These are phyloP conservation scores for Coccomyxa sp. DNA, from an alignment of 139 green algal genomes.

Conservation along the genomic window DNA sequence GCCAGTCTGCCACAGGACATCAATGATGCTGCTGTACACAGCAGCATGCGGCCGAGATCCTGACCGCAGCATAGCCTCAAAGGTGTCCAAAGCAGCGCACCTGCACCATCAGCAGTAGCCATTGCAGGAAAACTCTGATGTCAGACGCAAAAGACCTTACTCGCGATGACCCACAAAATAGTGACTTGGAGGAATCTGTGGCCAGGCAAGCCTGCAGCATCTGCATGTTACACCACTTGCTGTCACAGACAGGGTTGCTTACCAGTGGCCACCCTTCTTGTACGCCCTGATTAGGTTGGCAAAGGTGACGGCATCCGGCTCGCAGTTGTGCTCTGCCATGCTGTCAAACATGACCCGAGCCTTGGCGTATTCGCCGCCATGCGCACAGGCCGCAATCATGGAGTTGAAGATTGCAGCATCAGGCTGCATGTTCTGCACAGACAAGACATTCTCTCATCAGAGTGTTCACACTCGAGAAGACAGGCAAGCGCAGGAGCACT, in stretches of 20 bases:
- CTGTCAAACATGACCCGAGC: constrained; percentile 20
- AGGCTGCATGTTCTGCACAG: not conserved
- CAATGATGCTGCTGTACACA: constrained; percentile 43
- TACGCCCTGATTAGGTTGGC: constrained; percentile 55
- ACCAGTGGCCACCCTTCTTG: constrained; percentile 54
- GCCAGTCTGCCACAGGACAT: constrained; percentile 54
- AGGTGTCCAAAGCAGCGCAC: constrained; percentile 37
- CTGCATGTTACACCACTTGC: too few relatives aligned
- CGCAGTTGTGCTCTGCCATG: constrained; percentile 41
- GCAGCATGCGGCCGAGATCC: constrained; percentile 34
- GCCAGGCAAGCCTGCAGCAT: too few relatives aligned
- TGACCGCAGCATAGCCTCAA: constrained; percentile 61
- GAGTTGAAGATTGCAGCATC: constrained; percentile 20
- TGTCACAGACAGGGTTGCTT: too few relatives aligned
- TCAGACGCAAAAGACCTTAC: too few relatives aligned
- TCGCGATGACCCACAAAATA: too few relatives aligned
- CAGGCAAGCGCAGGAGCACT: too few relatives aligned
- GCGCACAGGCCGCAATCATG: constrained; percentile 30
- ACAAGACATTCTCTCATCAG: not conserved
- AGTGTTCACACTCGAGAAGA: too few relatives aligned
- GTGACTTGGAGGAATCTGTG: too few relatives aligned
- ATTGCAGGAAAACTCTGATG: too few relatives aligned
- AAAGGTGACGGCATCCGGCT: constrained; percentile 54
- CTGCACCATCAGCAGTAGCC: not conserved
- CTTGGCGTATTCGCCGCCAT: constrained; percentile 17